phyloP scores from a whole-genome alignment of 306 rosid species.

The Castanospermum australe region DNA sequence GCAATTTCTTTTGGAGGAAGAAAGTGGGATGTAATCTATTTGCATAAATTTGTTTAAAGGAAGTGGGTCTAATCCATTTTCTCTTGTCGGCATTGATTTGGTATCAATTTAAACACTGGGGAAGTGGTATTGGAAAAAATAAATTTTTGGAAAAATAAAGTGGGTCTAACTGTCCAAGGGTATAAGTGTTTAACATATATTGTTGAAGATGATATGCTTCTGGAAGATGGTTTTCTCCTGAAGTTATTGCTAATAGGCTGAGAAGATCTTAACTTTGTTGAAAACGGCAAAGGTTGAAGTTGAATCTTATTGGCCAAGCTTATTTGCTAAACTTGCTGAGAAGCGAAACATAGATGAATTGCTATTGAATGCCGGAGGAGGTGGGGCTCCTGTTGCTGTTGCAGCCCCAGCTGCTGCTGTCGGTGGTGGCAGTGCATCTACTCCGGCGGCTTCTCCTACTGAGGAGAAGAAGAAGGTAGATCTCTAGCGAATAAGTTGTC shows the following conservation, averaged over 20 bases:
- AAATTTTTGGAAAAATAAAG: neutral
- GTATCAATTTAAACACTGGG: neutral
- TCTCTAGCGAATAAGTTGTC: neutral
- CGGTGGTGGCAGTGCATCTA: constrained; percentile 30
- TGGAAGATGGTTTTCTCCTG: constrained; percentile 29
- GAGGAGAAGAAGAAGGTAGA: constrained; percentile 78
- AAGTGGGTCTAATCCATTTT: neutral
- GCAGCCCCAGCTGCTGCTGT: constrained; percentile 49
- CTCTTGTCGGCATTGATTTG: neutral
- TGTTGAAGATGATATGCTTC: neutral
- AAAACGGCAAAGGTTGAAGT: constrained; percentile 54
- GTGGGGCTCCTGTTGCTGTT: constrained; percentile 55
- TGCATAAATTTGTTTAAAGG: no score
- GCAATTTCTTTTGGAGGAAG: neutral
- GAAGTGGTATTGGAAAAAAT: neutral
- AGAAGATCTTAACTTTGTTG: constrained; percentile 62
- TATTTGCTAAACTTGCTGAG: constrained; percentile 77
- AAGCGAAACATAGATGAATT: constrained; percentile 61
- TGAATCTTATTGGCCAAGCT: constrained; percentile 65
- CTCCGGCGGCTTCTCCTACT: constrained; percentile 49
- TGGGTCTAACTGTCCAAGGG: no score
- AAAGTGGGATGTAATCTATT: no score
- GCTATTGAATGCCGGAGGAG: constrained; percentile 52
- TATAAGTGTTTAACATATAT: neutral
- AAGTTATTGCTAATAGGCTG: constrained; percentile 45